These are phyloP conservation scores for Phaeosphaeriaceae sp. DNA, from an alignment of 2,329 filamentous ascomycete species.

Conservation along the genomic window DNA sequence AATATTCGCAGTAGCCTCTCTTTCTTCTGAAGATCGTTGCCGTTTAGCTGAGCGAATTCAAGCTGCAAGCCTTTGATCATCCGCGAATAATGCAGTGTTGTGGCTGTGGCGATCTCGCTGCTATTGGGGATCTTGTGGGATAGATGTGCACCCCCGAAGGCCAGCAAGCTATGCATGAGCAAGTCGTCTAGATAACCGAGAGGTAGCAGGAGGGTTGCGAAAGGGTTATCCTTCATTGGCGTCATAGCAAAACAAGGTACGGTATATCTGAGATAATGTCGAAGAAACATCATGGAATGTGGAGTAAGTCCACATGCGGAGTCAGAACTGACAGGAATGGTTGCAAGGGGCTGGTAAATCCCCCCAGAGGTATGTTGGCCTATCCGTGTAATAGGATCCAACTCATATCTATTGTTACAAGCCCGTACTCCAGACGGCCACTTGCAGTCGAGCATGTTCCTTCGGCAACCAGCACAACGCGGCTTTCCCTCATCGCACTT, in stretches of 20 bases:
- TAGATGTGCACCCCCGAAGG: not conserved
- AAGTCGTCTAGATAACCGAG: not conserved
- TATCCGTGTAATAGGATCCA: too few species aligned
- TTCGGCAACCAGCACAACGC: not conserved
- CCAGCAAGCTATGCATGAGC: not conserved
- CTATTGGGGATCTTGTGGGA: not conserved
- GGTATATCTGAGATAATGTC: not conserved
- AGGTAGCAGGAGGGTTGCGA: not conserved
- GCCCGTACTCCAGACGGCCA: not conserved
- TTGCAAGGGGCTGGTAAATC: too few species aligned
- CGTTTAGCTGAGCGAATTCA: not conserved
- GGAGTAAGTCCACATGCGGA: too few species aligned
- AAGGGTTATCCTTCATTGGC: not conserved
- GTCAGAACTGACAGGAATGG: too few species aligned
- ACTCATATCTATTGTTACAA: too few species aligned
- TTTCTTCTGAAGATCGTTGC: not conserved
- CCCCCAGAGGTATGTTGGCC: too few species aligned
- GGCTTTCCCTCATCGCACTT: constrained; percentile 1
- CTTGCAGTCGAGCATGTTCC: not conserved
- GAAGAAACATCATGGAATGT: not conserved
- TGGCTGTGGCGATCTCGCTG: not conserved
- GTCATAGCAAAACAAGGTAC: not conserved
- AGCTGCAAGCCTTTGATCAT: not conserved
- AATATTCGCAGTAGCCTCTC: not conserved
- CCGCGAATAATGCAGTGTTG: not conserved